These are phyloP conservation scores for Whalleya microplaca DNA, from an alignment of 2,329 filamentous ascomycete species.

Conservation along the genomic window DNA sequence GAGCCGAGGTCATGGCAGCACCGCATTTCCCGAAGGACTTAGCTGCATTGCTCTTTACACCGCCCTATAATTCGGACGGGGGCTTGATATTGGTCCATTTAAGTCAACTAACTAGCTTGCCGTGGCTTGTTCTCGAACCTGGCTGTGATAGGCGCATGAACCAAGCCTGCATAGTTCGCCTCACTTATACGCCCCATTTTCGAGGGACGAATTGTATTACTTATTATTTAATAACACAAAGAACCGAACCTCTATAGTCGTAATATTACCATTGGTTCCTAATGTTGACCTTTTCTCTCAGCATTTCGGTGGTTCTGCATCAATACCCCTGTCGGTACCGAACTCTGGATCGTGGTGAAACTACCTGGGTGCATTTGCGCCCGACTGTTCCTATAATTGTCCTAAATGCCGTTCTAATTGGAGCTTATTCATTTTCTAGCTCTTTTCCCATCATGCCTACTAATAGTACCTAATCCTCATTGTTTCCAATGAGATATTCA, in stretches of 20 bases:
- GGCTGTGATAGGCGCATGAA: constrained; percentile 28
- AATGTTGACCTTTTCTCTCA: constrained; percentile 20
- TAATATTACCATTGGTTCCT: constrained; percentile 20
- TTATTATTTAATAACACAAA: constrained; percentile 14
- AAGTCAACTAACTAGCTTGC: constrained; percentile 23
- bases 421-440: constrained; percentile 4
- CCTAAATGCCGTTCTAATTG: constrained; percentile 15
- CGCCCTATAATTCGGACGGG: constrained; percentile 21
- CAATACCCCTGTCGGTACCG: constrained; percentile 18
- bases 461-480: background rate
- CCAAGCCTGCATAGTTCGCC: constrained; percentile 32
- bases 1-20: constrained; percentile 14
- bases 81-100: constrained; percentile 28
- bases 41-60: constrained; percentile 22
- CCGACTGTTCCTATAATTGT: constrained; percentile 18
- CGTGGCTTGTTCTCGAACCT: constrained; percentile 31
- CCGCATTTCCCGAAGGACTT: constrained; percentile 7
- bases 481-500: background rate
- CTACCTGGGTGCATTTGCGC: constrained; percentile 23
- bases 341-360: constrained; percentile 14
- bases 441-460: constrained; percentile 6
- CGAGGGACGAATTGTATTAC: constrained; percentile 20
- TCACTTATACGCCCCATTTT: constrained; percentile 38
- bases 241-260: constrained; percentile 18
- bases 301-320: constrained; percentile 24